Base-by-base conservation (phyloP, 306 rosid species). In the Cucurbita maxima region DNA sequence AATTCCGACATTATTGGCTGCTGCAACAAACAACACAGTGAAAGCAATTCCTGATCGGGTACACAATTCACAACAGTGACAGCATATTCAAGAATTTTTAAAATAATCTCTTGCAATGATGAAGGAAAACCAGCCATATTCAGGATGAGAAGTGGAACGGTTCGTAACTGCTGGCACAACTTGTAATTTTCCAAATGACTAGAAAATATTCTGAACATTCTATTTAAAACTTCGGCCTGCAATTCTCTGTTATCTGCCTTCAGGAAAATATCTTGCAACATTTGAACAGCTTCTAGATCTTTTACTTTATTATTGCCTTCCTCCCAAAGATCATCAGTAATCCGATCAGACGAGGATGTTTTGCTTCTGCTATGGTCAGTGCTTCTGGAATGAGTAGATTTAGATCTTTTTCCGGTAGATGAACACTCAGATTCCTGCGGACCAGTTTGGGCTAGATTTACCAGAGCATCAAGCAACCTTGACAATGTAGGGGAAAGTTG, bases 211-310 rank as follows among this genome's bases (percentile, higher is more conserved):
- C 91, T 95, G 43, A 95, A 95, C 90, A 95, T 85, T 78, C 99
- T 92, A 77, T 91, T 95, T 74, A 95, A 81, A 75, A 95, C 99
- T 86, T 95, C 99, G 9, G 90, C 96, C 81, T 95, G 99, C 87
- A 95, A 81, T 74, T 89, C 97, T 83, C 83, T 78, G 77, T 82
- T 85, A 80, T 81, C 82, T 12, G 96, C 90, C 83, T 95, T 95
- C 74, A 95, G 96, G 82, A 95, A 90, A 85, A 95, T 89, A 81
- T 95, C 94, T 83, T 91, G 99, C 87, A 95, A 82, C 97, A 91
- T 91, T 87, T 91, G 99, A 60, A 95, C 96, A 77, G 99, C 97
- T 84, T 95, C 99, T 52, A 95, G 96, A 81, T 95, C 99, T 85
- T 91, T 95, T 72, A 95, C 96, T 89, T 89, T 89, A 78, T 81